Conservation (phyloP, 2,329 filamentous ascomycete species). For the Calcarisporium arbuscula region DNA sequence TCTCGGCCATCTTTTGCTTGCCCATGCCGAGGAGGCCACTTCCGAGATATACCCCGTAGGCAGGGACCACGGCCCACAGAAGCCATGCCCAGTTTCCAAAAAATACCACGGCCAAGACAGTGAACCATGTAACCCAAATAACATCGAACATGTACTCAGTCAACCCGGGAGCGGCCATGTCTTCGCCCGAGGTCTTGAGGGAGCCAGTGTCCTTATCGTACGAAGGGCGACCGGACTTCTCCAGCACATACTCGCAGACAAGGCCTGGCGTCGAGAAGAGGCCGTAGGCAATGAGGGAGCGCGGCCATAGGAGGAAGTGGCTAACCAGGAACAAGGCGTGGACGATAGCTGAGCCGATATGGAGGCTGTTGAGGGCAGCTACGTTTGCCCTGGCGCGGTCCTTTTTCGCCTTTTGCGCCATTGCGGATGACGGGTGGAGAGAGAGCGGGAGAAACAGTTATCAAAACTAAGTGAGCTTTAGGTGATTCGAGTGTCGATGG, state of each 20-base stretch:
- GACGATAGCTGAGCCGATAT: conserved; percentile 65
- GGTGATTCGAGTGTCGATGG: no score
- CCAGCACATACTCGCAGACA: conserved; percentile 77
- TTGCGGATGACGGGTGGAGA: no score
- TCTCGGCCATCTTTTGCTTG: conserved; percentile 44
- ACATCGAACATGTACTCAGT: conserved; percentile 99
- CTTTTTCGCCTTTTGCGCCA: conserved; percentile 60
- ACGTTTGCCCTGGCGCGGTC: conserved; percentile 72
- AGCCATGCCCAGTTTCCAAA: conserved; percentile 73
- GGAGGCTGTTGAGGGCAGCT: conserved; percentile 71
- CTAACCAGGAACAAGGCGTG: conserved; percentile 71
- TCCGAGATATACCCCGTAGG: conserved; percentile 49
- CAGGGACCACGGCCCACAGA: conserved; percentile 48
- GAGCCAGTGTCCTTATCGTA: conserved; percentile 57
- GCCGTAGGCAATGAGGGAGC: conserved; percentile 62
- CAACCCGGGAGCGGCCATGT: conserved; percentile 78
- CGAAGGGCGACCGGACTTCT: conserved; percentile 73
- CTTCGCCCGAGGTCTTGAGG: conserved; percentile 76
- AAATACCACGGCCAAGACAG: conserved; percentile 62
- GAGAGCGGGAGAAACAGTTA: no score
- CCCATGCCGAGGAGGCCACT: conserved; percentile 48
- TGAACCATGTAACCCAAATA: conserved; percentile 88
- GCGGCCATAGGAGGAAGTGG: conserved; percentile 59
- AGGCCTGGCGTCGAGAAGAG: conserved; percentile 69
- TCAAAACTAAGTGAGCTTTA: no score